These are phyloP conservation scores for Biscutella laevigata DNA, from an alignment of 441 rosid species.

Conservation along the genomic window DNA sequence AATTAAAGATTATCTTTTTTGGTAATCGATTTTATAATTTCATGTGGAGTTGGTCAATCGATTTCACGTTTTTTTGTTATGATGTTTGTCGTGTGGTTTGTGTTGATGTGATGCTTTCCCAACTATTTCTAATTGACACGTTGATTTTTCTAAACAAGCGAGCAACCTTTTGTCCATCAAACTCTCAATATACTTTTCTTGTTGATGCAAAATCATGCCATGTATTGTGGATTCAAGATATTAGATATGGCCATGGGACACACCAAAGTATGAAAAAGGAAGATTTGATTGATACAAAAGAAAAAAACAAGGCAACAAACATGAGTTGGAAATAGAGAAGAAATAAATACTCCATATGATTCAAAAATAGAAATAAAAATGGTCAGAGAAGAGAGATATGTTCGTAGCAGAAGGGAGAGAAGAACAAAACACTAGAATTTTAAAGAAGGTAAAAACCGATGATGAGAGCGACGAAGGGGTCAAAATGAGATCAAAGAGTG, in stretches of 20 bases:
- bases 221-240: too few species aligned
- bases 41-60: constrained; percentile 22
- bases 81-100: constrained; percentile 10
- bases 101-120: constrained; percentile 22
- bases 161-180: too few species aligned
- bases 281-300: not conserved
- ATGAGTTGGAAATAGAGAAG: not conserved
- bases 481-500: constrained; percentile 30
- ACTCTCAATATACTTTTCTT: too few species aligned
- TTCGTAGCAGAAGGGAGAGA: not conserved
- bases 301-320: not conserved
- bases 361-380: constrained; percentile 7
- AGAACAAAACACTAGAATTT: constrained; percentile 3
- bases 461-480: constrained; percentile 8
- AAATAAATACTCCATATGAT: constrained; percentile 23
- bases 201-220: too few species aligned
- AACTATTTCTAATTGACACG: not conserved
- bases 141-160: too few species aligned
- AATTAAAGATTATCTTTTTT: not conserved
- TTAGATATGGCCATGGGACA: too few species aligned
- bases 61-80: not conserved
- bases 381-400: constrained; percentile 13
- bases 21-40: constrained; percentile 11
- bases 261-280: not conserved
- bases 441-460: not conserved